Evolutionary conservation across 768 basidiomycete species (phyloP), one percentile per base, ranked within the genome.

Genomic region (Megacollybia marginata): DNA sequence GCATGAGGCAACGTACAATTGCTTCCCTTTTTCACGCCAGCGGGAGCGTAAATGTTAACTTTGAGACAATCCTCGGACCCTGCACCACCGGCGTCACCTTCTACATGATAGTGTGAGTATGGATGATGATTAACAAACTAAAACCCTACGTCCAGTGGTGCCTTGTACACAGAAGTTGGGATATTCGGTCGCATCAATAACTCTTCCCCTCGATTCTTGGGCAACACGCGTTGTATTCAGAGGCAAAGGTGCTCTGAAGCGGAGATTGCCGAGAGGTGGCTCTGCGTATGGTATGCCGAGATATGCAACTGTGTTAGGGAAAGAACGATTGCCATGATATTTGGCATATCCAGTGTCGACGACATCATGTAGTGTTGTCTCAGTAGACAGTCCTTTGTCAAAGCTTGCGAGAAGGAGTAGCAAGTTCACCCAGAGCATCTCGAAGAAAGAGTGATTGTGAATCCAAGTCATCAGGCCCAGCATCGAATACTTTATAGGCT

Each of bases 1-100:
- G 6, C 19, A 48, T 19, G 44, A 50, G 18, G 9, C 20, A n/a
- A 56, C 78, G 55, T 52, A 81, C 80, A 55, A 32, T 77, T 72
- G 52, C 73, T 75, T 1, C 72, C 67, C 20, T 61, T 55, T 33
- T 69, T 74, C 3, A 74, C 71, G 7, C 71, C 69, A 6, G 67
- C 63, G 2, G 83, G 82, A 9, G 78, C 63, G 50, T 83, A 84
- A 11, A 85, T 69, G 58, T 85, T 82, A n/a, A 83, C 65, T 44
- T 83, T 83, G 33, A 85, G 61, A 54, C 81, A 85, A 53, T 84
- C 82, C 62, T 85, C 82, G 40, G 74, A 76, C 10, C 83, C 82
- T 11, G 79, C 79, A 28, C 82, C 81, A 44, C 82, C 81, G 19
- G 75, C 70, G 56, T 80, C 80, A 9, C 75, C 76, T 16, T 43